phyloP scores from a whole-genome alignment of 1,139 yeast genomes.

The Scheffersomyces illinoinensis region DNA sequence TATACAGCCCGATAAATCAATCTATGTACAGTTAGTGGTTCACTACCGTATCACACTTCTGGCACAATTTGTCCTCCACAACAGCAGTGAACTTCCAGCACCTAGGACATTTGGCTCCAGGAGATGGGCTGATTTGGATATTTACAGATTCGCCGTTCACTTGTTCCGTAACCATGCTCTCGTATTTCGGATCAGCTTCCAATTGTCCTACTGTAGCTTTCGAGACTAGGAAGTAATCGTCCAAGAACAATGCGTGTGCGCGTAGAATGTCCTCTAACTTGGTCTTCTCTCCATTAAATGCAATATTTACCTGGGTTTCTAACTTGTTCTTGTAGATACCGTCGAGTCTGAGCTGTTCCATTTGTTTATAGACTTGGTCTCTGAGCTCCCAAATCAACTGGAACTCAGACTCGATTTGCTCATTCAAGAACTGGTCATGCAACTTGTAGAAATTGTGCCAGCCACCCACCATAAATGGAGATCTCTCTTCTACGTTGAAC shows the following conservation, averaged over 20 bases:
- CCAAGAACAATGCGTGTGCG: constrained; percentile 31
- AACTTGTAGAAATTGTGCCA: constrained; percentile 30
- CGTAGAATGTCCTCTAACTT: constrained; percentile 12
- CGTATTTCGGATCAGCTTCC: constrained; percentile 26
- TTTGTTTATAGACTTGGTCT: constrained; percentile 45
- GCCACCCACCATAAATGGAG: constrained; percentile 57
- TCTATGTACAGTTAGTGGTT: constrained; percentile 2
- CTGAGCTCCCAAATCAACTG: constrained; percentile 46
- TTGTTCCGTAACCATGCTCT: constrained; percentile 13
- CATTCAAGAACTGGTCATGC: constrained; percentile 25
- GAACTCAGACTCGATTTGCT: constrained; percentile 40
- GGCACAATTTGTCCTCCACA: constrained; percentile 57
- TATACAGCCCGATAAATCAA: not conserved
- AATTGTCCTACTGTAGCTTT: constrained; percentile 35
- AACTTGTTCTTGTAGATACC: constrained; percentile 59
- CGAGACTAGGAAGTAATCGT: constrained; percentile 71
- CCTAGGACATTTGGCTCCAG: constrained; percentile 73
- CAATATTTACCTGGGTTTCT: constrained; percentile 54
- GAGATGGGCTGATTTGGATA: constrained; percentile 46
- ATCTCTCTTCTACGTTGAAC: constrained; percentile 29
- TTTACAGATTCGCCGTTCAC: constrained; percentile 29
- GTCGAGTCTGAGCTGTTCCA: constrained; percentile 33
- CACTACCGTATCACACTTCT: constrained; percentile 55
- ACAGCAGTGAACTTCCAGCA: constrained; percentile 83
- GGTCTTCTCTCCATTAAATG: constrained; percentile 13